Conservation (phyloP, 2,329 filamentous ascomycete genomes). For the Pseudocercospora eumusae region DNA sequence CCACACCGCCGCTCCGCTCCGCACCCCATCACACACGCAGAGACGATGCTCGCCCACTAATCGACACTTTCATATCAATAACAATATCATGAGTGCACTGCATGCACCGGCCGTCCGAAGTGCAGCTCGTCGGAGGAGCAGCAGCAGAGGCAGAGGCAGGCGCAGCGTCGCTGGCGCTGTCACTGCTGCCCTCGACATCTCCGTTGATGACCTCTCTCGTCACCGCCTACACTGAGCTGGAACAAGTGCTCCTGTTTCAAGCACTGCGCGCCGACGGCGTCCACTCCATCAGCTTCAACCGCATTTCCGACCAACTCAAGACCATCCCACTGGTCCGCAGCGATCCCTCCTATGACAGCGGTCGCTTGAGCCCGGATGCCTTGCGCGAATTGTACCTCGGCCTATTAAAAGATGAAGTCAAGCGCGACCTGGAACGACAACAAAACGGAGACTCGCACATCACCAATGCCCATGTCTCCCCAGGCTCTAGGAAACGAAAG, state of each 20-base stretch:
- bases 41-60: background rate
- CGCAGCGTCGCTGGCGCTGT: slow-evolving; percentile 4
- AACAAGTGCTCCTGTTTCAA: slow-evolving; percentile 83
- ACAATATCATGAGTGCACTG: background rate
- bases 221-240: slow-evolving; percentile 76
- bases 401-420: slow-evolving; percentile 73
- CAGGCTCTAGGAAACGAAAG: slow-evolving; percentile 71
- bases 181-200: background rate
- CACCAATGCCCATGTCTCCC: slow-evolving; percentile 53
- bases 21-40: background rate
- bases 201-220: slow-evolving; percentile 52
- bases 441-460: slow-evolving; percentile 28
- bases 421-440: slow-evolving; percentile 40
- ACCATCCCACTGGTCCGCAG: slow-evolving; percentile 71
- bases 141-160: background rate
- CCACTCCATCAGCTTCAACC: slow-evolving; percentile 64
- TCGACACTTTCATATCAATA: background rate
- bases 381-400: slow-evolving; percentile 76
- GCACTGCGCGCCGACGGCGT: slow-evolving; percentile 69
- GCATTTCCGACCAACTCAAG: slow-evolving; percentile 73
- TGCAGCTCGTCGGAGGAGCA: background rate
- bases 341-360: slow-evolving; percentile 69
- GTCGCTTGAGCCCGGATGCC: slow-evolving; percentile 73
- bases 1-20: background rate
- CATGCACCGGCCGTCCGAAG: slow-evolving; percentile 1